phyloP scores from a whole-genome alignment of 805 yeast genomes.

The Lipomyces mesembrius region DNA sequence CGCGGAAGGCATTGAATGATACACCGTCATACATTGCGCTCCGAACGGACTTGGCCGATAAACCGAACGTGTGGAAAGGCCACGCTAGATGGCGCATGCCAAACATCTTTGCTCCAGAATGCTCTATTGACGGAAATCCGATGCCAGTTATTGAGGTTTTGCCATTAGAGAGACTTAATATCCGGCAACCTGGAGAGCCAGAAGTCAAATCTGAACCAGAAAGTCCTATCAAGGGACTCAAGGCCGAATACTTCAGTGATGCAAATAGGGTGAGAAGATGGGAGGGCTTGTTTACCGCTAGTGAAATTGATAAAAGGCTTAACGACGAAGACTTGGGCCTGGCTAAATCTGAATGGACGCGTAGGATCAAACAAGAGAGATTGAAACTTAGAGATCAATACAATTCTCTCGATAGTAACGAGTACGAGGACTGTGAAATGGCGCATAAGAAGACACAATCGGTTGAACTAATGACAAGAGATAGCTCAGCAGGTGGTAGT shows the following conservation, averaged over 20 bases:
- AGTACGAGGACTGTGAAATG: neutral
- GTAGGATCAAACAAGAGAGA: neutral
- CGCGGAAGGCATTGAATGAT: constrained; percentile 3
- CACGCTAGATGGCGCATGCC: constrained; percentile 8
- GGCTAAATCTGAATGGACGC: constrained; percentile 1
- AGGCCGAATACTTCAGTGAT: constrained; percentile 7
- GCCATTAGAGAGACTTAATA: constrained; percentile 14
- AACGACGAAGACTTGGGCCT: constrained; percentile 7
- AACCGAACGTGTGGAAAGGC: constrained; percentile 10
- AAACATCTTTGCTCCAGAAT: constrained; percentile 9
- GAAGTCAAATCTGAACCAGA: neutral
- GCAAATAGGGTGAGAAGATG: neutral
- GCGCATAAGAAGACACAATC: neutral
- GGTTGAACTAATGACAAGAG: neutral
- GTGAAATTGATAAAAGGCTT: constrained; percentile 8
- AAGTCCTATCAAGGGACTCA: constrained; percentile 12
- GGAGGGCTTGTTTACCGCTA: constrained; percentile 4
- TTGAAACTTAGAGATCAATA: neutral
- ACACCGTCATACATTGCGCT: constrained; percentile 14
- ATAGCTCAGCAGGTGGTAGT: neutral
- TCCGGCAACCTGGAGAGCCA: constrained; percentile 7
- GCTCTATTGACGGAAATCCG: neutral
- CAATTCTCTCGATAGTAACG: neutral
- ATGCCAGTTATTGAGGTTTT: neutral
- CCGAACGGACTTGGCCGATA: neutral